Evolutionary conservation across 495 filamentous ascomycete species (phyloP).

Genomic region (Margaritispora aquatica): DNA sequence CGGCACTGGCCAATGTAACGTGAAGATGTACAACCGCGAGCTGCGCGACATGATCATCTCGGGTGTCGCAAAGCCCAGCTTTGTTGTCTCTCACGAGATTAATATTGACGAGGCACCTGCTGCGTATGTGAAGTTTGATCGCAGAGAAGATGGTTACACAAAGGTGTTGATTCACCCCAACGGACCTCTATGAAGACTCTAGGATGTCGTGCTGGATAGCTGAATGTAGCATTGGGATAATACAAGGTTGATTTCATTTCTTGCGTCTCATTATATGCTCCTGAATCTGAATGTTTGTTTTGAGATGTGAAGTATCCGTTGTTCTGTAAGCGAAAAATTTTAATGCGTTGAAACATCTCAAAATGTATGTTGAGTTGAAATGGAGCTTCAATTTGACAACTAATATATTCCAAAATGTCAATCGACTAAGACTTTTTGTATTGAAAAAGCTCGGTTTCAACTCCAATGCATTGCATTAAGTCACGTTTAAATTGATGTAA

Average conservation of each 20-base stretch:
- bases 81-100: conserved; percentile 51
- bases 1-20: conserved; percentile 53
- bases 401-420: too few species aligned
- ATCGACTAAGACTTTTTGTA: too few species aligned
- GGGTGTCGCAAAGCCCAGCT: conserved; percentile 49
- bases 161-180: conserved; percentile 40
- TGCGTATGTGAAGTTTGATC: conserved; percentile 45
- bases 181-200: conserved; percentile 9
- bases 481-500: too few species aligned
- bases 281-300: too few species aligned
- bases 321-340: too few species aligned
- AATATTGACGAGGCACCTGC: conserved; percentile 44
- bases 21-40: conserved; percentile 53
- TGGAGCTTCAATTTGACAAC: too few species aligned
- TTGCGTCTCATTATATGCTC: too few species aligned
- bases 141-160: conserved; percentile 34
- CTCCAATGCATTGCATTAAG: too few species aligned
- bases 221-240: neutral
- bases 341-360: too few species aligned
- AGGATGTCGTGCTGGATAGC: neutral
- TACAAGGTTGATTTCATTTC: neutral
- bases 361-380: too few species aligned
- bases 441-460: too few species aligned
- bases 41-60: conserved; percentile 53
- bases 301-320: too few species aligned